Base-by-base conservation (phyloP, 1,139 yeast species). In the Suhomyces anneliseae region DNA sequence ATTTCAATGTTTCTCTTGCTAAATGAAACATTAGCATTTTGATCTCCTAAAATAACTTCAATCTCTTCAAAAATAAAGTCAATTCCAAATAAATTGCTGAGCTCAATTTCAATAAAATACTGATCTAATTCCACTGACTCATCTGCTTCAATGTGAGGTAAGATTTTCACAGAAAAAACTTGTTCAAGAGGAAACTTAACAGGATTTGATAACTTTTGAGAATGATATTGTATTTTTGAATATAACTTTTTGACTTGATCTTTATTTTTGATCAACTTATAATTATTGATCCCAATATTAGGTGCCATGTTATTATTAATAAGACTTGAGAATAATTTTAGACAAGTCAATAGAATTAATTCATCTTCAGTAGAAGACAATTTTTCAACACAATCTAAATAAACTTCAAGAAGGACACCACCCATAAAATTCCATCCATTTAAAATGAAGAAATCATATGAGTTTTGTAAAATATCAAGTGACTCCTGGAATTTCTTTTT, bases 351-450 rank as follows among this genome's bases (percentile, higher is more conserved):
- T n/a, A 71, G 51, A 7, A 66, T 48, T 27, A 65, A 63, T 38
- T 49, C 52, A 33, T 51, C 49, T 38, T 54, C 50, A 6, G 44
- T 45, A 3, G 54, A 53, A 6, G 54, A 44, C 7, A 82, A 61
- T 36, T 79, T 70, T 54, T 80, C 82, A 38, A 90, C 69, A 56
- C 96, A 89, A 40, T 82, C 81, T 34, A 88, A 76, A 59, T 86
- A 90, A 0, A 85, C 70, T 53, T 82, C 82, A 37, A 88, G 69
- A 15, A 92, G 65, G 15, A 79, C 68, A 1, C 83, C 78, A 0
- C 96, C 90, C 61, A 90, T 80, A 38, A 73, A 69, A 48, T 78
- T 79, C 97, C 97, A 90, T 1, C 90, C 90, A 47, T 85, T 80
- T 27, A 76, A 64, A 14, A 79, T 74, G 58, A 86, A 90, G 49